phyloP scores from a whole-genome alignment of 495 filamentous ascomycete genomes.

The Daldinia concentrica region DNA sequence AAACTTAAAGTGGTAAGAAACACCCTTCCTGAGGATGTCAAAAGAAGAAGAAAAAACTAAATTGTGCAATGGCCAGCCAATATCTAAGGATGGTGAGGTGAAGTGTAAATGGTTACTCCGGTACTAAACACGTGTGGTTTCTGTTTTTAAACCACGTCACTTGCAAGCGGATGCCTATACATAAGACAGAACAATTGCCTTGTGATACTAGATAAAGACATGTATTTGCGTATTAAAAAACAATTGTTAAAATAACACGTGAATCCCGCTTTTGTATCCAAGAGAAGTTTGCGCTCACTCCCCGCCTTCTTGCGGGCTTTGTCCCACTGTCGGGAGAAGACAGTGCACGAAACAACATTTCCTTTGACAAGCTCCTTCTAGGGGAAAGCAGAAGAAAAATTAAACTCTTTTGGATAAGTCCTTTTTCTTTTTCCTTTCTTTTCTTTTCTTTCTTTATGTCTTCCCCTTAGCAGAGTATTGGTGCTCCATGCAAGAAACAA shows the following conservation, averaged over 20 bases:
- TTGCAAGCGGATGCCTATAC: not conserved
- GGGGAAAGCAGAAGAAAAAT: conserved; percentile 4
- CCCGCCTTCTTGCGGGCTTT: conserved; percentile 32
- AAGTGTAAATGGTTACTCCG: not conserved
- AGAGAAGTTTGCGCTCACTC: conserved; percentile 14
- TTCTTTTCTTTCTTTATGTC: conserved; percentile 11
- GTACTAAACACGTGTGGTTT: conserved; percentile 15
- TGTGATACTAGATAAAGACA: conserved; percentile 35
- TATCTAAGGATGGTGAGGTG: conserved; percentile 12
- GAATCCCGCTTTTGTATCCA: conserved; percentile 28
- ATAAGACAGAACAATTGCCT: conserved; percentile 27
- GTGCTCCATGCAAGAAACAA: conserved; percentile 10
- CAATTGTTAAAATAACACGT: conserved; percentile 32
- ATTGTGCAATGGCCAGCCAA: conserved; percentile 31
- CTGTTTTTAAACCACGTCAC: conserved; percentile 16
- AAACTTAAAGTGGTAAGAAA: conserved; percentile 20
- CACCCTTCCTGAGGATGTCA: conserved; percentile 23
- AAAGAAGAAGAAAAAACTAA: not conserved
- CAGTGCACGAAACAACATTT: conserved; percentile 24
- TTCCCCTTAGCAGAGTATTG: not conserved
- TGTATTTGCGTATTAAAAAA: conserved; percentile 27
- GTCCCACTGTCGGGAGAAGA: conserved; percentile 26
- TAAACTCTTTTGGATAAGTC: not conserved
- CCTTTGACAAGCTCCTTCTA: conserved; percentile 2
- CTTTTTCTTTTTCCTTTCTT: conserved; percentile 5